Conservation (phyloP, 768 basidiomycete species). For the Boletellus sp. region DNA sequence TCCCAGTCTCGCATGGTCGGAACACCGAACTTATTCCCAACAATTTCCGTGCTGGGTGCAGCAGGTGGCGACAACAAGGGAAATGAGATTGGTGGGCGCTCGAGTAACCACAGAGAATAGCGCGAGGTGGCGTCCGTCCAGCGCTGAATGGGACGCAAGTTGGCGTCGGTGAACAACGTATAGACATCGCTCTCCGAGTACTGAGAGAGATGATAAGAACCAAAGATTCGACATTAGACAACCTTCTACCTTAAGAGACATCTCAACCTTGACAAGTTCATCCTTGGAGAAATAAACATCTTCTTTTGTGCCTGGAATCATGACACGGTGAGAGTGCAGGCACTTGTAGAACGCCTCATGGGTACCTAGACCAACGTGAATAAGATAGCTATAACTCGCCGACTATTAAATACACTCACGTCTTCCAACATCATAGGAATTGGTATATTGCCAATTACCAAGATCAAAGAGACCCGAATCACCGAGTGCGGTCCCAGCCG, state of each 20-base stretch:
- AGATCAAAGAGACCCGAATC: constrained; percentile 60
- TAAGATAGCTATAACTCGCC: background rate
- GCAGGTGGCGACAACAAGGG: constrained; percentile 49
- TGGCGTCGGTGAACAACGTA: constrained; percentile 64
- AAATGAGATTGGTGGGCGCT: constrained; percentile 80
- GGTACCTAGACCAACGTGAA: constrained; percentile 45
- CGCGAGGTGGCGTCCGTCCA: constrained; percentile 73
- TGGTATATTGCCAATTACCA: constrained; percentile 72
- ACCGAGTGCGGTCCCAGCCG: constrained; percentile 66
- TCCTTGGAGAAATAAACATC: constrained; percentile 55
- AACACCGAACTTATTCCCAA: constrained; percentile 47
- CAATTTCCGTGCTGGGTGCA: constrained; percentile 14
- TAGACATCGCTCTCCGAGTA: constrained; percentile 74
- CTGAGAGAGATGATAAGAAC: constrained; percentile 36
- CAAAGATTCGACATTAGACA: background rate
- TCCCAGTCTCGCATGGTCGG: constrained; percentile 80
- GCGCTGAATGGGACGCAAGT: constrained; percentile 79
- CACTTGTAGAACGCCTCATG: constrained; percentile 87
- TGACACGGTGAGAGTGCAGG: constrained; percentile 52
- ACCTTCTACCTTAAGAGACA: constrained; percentile 75
- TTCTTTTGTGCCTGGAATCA: constrained; percentile 43
- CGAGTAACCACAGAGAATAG: constrained; percentile 89
- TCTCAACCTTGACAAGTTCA: constrained; percentile 83
- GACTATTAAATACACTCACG: constrained; percentile 37
- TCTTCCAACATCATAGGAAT: constrained; percentile 51